Base-by-base conservation (phyloP, 2,329 filamentous ascomycete species). In the Emergomyces africanus region DNA sequence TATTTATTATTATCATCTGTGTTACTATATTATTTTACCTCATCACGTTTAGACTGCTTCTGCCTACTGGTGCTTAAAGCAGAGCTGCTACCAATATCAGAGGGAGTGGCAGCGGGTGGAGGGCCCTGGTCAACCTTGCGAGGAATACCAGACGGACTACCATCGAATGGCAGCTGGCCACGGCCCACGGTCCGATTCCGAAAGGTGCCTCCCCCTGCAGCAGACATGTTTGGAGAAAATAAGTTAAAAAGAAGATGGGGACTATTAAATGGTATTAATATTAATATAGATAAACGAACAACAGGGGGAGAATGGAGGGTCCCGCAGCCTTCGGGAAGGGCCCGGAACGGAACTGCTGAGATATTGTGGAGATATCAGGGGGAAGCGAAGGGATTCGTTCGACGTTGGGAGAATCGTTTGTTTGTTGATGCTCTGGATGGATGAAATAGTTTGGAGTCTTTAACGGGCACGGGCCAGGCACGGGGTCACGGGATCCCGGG, bases 21-120 rank as follows among this genome's bases (percentile, higher is more conserved):
- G n/a, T n/a, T n/a, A n/a, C n/a, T n/a, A n/a, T 30, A 3, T 30
- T 30, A 3, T 53, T 55, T 46, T 80, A 99, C 94, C 88, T 99
- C 94, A 86, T 99, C 94, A 75, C 91, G 86, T 79, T 97, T 97
- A 66, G 86, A 87, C 81, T 96, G 92, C 78, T 96, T 96, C 75
- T 94, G 89, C 70, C 94, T 85, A 75, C 92, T 97, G 67, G 90
- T 89, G 77, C 90, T 96, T 77, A 96, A 83, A 46, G 88, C 85
- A 59, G 89, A 88, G 63, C 72, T 67, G 41, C 73, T 78, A 61
- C 74, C 75, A 58, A 77, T 76, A 68, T 85, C 83, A 69, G 79
- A 82, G 23, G 68, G 66, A 60, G 77, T 72, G 46, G 71, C 68
- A 66, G 67, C 70, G 68, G 62, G 68, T 61, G 18, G 63, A 72